Evolutionary conservation across 805 yeast species (phyloP), one percentile per base, ranked within the genome.

Genomic region (Candida peoriensis): DNA sequence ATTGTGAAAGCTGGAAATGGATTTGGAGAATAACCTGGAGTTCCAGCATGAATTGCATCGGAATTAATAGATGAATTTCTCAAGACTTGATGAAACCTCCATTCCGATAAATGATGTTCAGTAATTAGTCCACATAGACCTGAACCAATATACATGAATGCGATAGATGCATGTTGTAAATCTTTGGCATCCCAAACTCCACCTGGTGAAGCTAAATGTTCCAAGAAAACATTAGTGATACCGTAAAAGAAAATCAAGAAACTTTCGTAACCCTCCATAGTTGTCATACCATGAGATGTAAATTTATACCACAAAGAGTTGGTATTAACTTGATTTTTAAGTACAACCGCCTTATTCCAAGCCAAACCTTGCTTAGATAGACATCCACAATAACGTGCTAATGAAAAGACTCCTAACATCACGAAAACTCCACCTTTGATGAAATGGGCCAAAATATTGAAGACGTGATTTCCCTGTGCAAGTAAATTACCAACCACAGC

Each of bases 391-490:
- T 84, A 89, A 48, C 97, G 76, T 1, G 88, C 83, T 25, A 93
- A 66, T n/a, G 95, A 73, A 6, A 88, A 55, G 7, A 89, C 41
- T 15, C 98, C 98, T 25, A 83, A 63, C 5, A 68, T 43, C 39
- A 87, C 69, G 54, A 90, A 90, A 3, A 90, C 93, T 18, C 90
- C 93, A 41, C 98, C 98, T 60, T 90, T 90, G 58, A 90, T 90
- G 71, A 87, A 86, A 60, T 90, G 98, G 2, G 98, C 98, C 38
- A 90, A 68, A 34, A 90, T 59, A 48, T 86, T 87, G 64, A 86
- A 90, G 11, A 89, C 80, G 15, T 66, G 65, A 10, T 48, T 53
- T 4, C 77, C 89, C 58, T 74, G 61, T 25, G 95, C 97, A 50
- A 88, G 58, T 26, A 80, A 54, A 35, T 72, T 74, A 28, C 84